phyloP scores from a whole-genome alignment of 192 early-diverging fungal genomes.

The Fimicolochytrium jonesii region DNA sequence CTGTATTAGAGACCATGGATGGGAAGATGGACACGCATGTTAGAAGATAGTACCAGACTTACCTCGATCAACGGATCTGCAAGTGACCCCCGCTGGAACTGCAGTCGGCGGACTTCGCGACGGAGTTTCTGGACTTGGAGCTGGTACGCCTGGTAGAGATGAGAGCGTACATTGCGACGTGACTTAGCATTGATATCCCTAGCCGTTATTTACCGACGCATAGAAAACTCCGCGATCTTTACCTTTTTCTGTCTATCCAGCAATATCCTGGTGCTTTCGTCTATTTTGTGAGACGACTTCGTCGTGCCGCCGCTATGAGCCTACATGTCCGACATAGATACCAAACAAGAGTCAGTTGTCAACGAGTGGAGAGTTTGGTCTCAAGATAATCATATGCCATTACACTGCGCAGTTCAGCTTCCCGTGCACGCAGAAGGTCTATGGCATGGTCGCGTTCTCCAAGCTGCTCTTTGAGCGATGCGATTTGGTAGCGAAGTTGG shows the following conservation, averaged over 20 bases:
- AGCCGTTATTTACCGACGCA: constrained; percentile 14
- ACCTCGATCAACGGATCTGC: constrained; percentile 45
- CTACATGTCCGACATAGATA: not conserved
- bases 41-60: no score
- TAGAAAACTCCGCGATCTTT: not conserved
- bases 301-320: no score
- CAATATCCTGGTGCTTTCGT: no score
- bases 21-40: no score
- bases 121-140: constrained; percentile 44
- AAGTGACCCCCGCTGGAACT: constrained; percentile 44
- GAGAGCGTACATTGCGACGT: constrained; percentile 10
- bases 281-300: no score
- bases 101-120: constrained; percentile 37
- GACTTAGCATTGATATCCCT: not conserved
- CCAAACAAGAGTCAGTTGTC: constrained; percentile 13
- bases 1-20: no score
- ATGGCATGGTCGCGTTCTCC: constrained; percentile 5
- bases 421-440: constrained; percentile 6
- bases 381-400: constrained; percentile 6
- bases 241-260: constrained; percentile 47
- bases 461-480: constrained; percentile 8
- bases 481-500: not conserved
- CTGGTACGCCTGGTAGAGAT: constrained; percentile 38
- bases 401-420: constrained; percentile 4
- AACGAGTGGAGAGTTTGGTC: constrained; percentile 23